Conservation (phyloP, 2,329 filamentous ascomycete genomes). For the Diaporthe ilicicola region DNA sequence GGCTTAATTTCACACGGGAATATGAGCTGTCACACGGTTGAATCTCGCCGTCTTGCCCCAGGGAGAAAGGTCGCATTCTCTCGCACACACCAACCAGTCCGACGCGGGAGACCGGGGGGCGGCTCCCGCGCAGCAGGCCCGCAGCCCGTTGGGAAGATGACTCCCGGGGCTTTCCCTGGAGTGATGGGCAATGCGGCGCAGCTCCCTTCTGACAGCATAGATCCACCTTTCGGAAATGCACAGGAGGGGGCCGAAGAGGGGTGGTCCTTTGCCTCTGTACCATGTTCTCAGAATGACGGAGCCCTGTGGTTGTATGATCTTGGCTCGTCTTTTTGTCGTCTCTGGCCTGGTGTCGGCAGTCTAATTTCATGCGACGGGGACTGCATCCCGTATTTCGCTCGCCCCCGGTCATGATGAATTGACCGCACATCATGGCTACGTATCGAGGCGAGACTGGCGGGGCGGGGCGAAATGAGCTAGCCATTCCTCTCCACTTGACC, state of each 20-base stretch:
- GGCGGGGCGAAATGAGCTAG: background rate
- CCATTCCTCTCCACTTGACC: background rate
- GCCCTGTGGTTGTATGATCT: background rate
- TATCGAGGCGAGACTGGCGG: background rate
- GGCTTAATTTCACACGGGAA: background rate
- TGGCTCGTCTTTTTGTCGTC: no score
- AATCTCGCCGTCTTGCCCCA: background rate
- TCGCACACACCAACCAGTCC: background rate
- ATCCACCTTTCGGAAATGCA: conserved; percentile 20
- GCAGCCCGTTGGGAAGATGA: background rate
- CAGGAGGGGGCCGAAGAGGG: conserved; percentile 8
- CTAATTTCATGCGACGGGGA: background rate
- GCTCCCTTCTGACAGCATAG: conserved; percentile 5
- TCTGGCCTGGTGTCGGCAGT: background rate
- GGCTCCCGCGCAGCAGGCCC: background rate
- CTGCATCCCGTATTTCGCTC: background rate
- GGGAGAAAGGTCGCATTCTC: background rate
- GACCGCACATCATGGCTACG: background rate
- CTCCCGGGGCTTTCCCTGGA: background rate
- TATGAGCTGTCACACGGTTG: background rate
- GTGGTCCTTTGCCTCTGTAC: background rate
- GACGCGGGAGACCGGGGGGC: conserved; percentile 1
- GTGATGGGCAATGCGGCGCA: background rate
- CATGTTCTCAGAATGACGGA: background rate
- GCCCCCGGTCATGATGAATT: background rate